Conservation (phyloP, 148 eudicot genomes). For the Tetragonia tetragonoides region DNA sequence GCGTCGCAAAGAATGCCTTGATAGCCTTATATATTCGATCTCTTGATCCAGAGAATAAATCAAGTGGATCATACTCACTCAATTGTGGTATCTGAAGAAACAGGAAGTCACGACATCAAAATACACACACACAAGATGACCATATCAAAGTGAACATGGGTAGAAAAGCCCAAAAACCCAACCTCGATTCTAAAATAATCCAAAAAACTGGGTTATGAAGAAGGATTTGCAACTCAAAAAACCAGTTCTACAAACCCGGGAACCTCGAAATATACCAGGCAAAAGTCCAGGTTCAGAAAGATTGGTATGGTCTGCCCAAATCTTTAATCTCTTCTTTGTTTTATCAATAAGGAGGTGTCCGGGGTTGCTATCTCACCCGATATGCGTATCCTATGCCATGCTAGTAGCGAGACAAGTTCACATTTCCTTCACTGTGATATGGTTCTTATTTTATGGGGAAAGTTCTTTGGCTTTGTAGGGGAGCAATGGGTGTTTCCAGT, state of each 20-base stretch:
- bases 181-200: too few relatives aligned
- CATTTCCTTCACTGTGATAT: too few relatives aligned
- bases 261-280: too few relatives aligned
- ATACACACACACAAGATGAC: not conserved
- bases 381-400: too few relatives aligned
- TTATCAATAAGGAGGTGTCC: not conserved
- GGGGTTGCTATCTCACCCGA: too few relatives aligned
- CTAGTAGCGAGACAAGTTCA: too few relatives aligned
- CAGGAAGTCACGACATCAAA: slow-evolving; percentile 15
- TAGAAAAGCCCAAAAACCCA: not conserved
- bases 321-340: too few relatives aligned
- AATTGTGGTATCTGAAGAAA: slow-evolving; percentile 60
- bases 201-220: not conserved
- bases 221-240: not conserved
- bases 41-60: slow-evolving; percentile 82
- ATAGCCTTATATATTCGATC: slow-evolving; percentile 68
- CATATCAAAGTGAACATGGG: not conserved
- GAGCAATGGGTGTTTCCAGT: too few relatives aligned
- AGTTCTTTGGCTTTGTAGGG: too few relatives aligned
- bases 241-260: not conserved
- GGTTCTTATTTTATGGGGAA: too few relatives aligned
- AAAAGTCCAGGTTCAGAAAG: not conserved
- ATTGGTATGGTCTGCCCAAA: not conserved
- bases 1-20: slow-evolving; percentile 63
- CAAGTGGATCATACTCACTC: slow-evolving; percentile 87